Evolutionary conservation across 2,329 filamentous ascomycete species (phyloP), one percentile per base, ranked within the genome.

Genomic region (Aspergillus fumigatiaffinis): DNA sequence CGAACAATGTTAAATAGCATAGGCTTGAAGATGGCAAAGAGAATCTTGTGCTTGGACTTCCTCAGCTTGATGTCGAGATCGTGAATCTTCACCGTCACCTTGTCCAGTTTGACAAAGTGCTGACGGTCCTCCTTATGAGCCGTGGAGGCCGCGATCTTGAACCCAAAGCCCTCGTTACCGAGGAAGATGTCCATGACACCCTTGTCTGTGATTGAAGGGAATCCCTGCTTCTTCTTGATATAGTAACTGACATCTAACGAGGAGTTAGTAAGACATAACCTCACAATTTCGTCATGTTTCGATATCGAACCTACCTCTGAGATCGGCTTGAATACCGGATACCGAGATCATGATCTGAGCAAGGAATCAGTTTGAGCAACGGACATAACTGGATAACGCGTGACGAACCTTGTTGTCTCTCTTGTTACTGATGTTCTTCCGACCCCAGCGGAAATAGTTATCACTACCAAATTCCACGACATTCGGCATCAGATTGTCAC

Each of bases 401-500:
- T 46, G 41, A 50, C 55, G 48, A n/a, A 69, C 81, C 74, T 87
- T 88, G 76, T 96, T 92, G 76, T 90, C 88, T 75, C 86, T 88
- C 80, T 88, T 91, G 81, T 84, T 95, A 67, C 83, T 80, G 66
- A 92, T 82, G 73, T 87, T 88, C 86, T 95, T 97, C 71, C 94
- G 91, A 41, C 93, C 94, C 87, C 90, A 96, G 65, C 90, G 87
- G 84, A 92, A 91, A 80, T 94, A 95, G 80, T 97, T 94, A 78
- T 97, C 92, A 71, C 87, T 94, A 58, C 87, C 85, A 60, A 97
- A 83, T 74, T 99, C 93, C 42, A 96, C 76, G 4, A 93, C 83
- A 67, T 99, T 99, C 62, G 94, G 94, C 77, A 92, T 91, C 66
- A 99, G 87, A 77, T 99, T 99, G 80, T 97, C 92, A 63, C 91